phyloP scores from a whole-genome alignment of 345 rosid species.

The Orychophragmus violaceus region DNA sequence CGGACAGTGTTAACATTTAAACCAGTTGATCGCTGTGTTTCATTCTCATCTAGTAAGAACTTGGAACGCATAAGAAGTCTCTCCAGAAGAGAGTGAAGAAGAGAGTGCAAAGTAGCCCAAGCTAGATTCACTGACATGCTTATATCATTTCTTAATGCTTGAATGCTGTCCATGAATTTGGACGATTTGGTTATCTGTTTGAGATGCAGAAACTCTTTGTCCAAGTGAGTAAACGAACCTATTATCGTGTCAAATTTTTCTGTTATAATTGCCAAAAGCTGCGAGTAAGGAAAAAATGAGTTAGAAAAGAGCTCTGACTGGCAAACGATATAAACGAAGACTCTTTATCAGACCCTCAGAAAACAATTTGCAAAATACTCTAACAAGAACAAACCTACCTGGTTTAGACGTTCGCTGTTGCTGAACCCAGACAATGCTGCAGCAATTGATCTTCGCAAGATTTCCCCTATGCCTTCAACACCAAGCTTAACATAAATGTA shows the following conservation, averaged over 20 bases:
- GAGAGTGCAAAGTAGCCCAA: too few relatives aligned
- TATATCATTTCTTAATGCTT: slow-evolving; percentile 39
- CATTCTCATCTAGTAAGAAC: too few relatives aligned
- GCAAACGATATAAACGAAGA: neutral
- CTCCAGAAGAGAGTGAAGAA: too few relatives aligned
- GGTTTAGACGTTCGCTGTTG: too few relatives aligned
- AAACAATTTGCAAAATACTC: slow-evolving; percentile 4
- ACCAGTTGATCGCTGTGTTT: too few relatives aligned
- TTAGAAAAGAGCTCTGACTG: slow-evolving; percentile 3
- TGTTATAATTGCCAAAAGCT: slow-evolving; percentile 75
- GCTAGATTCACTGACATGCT: slow-evolving; percentile 52
- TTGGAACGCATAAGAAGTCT: too few relatives aligned
- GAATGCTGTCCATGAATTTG: slow-evolving; percentile 55
- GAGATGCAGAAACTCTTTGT: slow-evolving; percentile 80
- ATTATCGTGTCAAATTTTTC: slow-evolving; percentile 82
- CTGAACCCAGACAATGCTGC: too few relatives aligned
- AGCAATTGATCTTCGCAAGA: too few relatives aligned
- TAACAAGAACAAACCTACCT: slow-evolving; percentile 42
- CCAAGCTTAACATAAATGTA: too few relatives aligned
- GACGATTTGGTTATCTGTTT: slow-evolving; percentile 68
- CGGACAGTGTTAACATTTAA: too few relatives aligned
- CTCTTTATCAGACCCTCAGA: neutral
- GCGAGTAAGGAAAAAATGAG: slow-evolving; percentile 29
- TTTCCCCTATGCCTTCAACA: too few relatives aligned
- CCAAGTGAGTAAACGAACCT: too few relatives aligned